Evolutionary conservation across 2,329 filamentous ascomycete genomes (phyloP).

Genomic region (Phialocephala subalpina): DNA sequence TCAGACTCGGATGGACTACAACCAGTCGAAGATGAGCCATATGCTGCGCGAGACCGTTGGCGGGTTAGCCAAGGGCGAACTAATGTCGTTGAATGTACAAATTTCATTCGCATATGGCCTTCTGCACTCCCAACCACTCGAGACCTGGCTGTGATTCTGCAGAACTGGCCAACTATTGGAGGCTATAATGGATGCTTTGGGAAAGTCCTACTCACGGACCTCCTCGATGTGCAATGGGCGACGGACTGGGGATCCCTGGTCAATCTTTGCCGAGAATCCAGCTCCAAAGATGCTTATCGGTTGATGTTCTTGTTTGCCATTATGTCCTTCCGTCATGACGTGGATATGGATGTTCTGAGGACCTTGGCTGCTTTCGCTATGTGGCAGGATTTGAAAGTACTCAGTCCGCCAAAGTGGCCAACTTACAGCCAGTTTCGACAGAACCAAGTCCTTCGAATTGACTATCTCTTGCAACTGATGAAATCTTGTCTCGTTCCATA

Average conservation of each 20-base stretch:
- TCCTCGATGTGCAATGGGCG: conserved; percentile 47
- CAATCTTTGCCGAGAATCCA: conserved; percentile 44
- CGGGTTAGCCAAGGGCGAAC: conserved; percentile 9
- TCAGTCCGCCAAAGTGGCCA: conserved; percentile 48
- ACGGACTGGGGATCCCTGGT: conserved; percentile 54
- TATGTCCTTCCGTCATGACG: conserved; percentile 50
- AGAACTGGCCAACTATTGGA: conserved; percentile 47
- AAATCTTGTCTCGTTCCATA: conserved; percentile 43
- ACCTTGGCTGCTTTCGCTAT: conserved; percentile 55
- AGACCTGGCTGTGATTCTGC: conserved; percentile 41
- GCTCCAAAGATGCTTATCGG: conserved; percentile 39
- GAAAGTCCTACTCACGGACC: conserved; percentile 49
- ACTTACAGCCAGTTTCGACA: conserved; percentile 47
- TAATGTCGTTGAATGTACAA: conserved; percentile 38
- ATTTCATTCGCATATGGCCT: conserved; percentile 39
- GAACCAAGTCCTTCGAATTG: conserved; percentile 44
- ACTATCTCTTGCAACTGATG: conserved; percentile 45
- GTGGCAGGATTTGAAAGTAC: conserved; percentile 47
- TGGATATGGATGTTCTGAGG: conserved; percentile 51
- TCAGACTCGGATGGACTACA: background rate
- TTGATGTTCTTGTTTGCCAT: conserved; percentile 56
- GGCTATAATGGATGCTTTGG: conserved; percentile 46
- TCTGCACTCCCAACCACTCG: conserved; percentile 34
- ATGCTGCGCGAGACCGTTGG: conserved; percentile 29
- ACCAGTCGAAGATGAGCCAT: conserved; percentile 1